Evolutionary conservation across 306 rosid genomes (phyloP), one percentile per base, ranked within the genome.

Genomic region (Prunus armeniaca): DNA sequence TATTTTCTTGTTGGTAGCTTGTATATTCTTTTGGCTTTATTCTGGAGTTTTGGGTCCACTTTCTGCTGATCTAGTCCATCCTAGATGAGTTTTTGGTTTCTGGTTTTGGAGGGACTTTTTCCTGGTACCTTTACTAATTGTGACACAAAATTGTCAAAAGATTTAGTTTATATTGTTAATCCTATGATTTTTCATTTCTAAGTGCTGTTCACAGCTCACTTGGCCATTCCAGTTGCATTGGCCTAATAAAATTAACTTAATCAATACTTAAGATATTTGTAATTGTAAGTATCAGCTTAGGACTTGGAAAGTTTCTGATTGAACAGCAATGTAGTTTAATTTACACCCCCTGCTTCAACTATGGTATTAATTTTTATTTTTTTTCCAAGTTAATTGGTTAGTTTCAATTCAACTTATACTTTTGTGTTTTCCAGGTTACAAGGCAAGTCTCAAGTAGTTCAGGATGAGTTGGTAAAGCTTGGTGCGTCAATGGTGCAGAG

Each of bases 371-470:
- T 30, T 58, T 28, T 9, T n/a, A 5, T 28, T 28, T 32, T 12
- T 24, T 65, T 52, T 27, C 22, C 11, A 61, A 17, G 19, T 49
- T 27, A 46, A 41, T 49, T 60, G 68, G 75, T 41, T 68, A n/a
- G 30, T 55, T 49, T 84, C 11, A 28, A 28, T 43, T 84, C 9
- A 18, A 9, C 55, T 57, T 54, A 6, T 72, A 22, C 63, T 50
- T 55, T 75, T 72, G 22, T 75, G 1, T 56, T 79, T 66, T 76
- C 58, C 82, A 95, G 99, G 93, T 88, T 95, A 79, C 99, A 95
- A 74, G 99, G 99, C 77, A 95, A 95, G 89, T 92, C 97, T 60
- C 97, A 92, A 74, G 46, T 92, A 64, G 92, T 95, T 87, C 97
- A 92, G 82, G 97, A 92, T 68, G 99, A 95, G 88, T 84, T 95